phyloP scores from a whole-genome alignment of 352 stramenopile species.

The Poterioochromonas sp. region DNA sequence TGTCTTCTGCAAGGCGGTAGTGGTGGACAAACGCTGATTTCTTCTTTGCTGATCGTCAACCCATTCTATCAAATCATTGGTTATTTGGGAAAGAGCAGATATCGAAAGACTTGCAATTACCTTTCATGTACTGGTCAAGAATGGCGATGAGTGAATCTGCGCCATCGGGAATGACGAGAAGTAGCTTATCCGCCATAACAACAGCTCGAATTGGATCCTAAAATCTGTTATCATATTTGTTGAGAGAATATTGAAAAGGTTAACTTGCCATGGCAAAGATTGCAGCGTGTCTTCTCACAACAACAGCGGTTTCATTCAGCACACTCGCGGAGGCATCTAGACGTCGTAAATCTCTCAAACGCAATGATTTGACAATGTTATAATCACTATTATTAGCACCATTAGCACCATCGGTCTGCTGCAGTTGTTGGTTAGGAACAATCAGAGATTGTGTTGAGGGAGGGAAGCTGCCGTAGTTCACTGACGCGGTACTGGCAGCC shows the following conservation, averaged over 20 bases:
- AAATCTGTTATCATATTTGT: neutral
- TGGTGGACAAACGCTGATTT: too few relatives aligned
- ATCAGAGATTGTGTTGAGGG: too few relatives aligned
- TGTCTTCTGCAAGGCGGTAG: too few relatives aligned
- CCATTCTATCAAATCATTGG: neutral
- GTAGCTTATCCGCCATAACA: neutral
- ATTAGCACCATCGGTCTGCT: too few relatives aligned
- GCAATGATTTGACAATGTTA: neutral
- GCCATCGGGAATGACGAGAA: neutral
- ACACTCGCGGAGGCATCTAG: neutral
- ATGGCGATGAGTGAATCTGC: neutral
- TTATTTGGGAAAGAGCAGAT: neutral
- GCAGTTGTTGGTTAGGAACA: too few relatives aligned
- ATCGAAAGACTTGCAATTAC: neutral
- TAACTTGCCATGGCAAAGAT: neutral
- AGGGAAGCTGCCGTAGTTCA: too few relatives aligned
- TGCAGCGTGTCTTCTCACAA: neutral
- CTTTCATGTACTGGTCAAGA: neutral
- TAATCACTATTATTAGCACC: too few relatives aligned
- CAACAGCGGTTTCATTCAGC: neutral
- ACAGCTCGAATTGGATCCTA: slow-evolving; percentile 27
- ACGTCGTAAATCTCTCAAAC: slow-evolving; percentile 5
- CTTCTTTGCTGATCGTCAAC: neutral
- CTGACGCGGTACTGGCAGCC: too few relatives aligned
- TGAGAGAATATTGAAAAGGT: neutral